These are phyloP conservation scores for Penicillium sp. DNA, from an alignment of 2,329 filamentous ascomycete genomes.

Conservation along the genomic window DNA sequence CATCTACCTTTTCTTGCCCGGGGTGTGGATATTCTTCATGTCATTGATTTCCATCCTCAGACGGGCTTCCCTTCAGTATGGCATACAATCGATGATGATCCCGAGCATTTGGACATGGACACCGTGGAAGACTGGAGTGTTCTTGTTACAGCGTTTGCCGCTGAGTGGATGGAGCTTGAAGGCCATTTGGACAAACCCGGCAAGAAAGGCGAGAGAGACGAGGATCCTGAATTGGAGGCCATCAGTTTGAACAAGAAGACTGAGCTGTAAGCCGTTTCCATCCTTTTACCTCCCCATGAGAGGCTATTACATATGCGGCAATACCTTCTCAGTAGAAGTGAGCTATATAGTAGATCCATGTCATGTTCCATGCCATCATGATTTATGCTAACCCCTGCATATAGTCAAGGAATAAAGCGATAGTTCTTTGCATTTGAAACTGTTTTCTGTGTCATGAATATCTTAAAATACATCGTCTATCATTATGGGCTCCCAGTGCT, in stretches of 20 bases:
- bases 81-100: conserved; percentile 81
- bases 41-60: conserved; percentile 64
- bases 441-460: no score
- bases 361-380: no score
- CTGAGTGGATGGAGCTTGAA: conserved; percentile 87
- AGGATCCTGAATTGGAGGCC: conserved; percentile 12
- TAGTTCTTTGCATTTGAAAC: no score
- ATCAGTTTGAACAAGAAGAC: conserved; percentile 28
- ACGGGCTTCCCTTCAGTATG: conserved; percentile 68
- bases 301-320: background rate
- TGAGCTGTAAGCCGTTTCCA: conserved; percentile 38
- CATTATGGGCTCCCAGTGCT: no score
- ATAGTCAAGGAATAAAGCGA: no score
- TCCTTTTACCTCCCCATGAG: conserved; percentile 7
- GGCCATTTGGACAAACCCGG: conserved; percentile 42
- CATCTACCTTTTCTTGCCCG: conserved; percentile 83
- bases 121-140: conserved; percentile 83
- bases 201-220: conserved; percentile 5
- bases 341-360: no score
- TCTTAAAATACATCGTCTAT: no score
- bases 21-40: conserved; percentile 80
- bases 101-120: conserved; percentile 70
- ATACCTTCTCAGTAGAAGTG: no score
- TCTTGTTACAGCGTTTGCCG: conserved; percentile 74
- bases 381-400: no score